Percentiles rank a stretch among this genome's conserved stretches.
These are phyloP conservation scores for Naganishia vaughanmartiniae DNA, from an alignment of 768 basidiomycete species.

Conservation along the genomic window DNA sequence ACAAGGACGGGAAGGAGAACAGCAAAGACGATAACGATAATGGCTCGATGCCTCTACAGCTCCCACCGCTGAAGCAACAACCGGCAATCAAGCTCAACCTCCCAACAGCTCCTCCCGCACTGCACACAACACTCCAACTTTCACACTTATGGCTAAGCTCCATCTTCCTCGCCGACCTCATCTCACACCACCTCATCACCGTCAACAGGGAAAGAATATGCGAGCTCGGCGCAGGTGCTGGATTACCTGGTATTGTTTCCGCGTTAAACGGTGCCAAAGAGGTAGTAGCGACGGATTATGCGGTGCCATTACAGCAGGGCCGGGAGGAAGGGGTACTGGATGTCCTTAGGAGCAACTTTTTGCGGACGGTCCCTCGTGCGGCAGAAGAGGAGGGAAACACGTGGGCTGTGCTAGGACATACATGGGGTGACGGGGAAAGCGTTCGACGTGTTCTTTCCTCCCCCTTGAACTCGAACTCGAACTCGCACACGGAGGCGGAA, in stretches of 20 bases:
- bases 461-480: not conserved
- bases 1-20: not conserved
- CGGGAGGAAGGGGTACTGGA: constrained; percentile 5
- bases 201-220: constrained; percentile 32
- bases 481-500: not conserved
- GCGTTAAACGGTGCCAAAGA: constrained; percentile 17
- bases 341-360: constrained; percentile 23
- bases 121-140: constrained; percentile 45
- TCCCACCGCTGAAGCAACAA: not conserved
- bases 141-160: constrained; percentile 46
- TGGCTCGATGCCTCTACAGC: not conserved
- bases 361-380: not conserved
- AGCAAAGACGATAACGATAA: too few species aligned
- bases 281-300: constrained; percentile 47
- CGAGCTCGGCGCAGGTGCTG: constrained; percentile 49
- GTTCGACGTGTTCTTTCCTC: constrained; percentile 4
- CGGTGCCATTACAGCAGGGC: constrained; percentile 27
- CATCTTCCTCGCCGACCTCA: constrained; percentile 45
- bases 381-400: not conserved
- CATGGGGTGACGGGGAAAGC: constrained; percentile 39
- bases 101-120: constrained; percentile 41
- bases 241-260: constrained; percentile 43
- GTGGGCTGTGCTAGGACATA: constrained; percentile 44
- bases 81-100: constrained; percentile 36
- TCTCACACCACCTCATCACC: constrained; percentile 27